Evolutionary conservation across 1,284 basidiomycete genomes (phyloP), one percentile per base, ranked within the genome.

Genomic region (Inonotus obliquus): DNA sequence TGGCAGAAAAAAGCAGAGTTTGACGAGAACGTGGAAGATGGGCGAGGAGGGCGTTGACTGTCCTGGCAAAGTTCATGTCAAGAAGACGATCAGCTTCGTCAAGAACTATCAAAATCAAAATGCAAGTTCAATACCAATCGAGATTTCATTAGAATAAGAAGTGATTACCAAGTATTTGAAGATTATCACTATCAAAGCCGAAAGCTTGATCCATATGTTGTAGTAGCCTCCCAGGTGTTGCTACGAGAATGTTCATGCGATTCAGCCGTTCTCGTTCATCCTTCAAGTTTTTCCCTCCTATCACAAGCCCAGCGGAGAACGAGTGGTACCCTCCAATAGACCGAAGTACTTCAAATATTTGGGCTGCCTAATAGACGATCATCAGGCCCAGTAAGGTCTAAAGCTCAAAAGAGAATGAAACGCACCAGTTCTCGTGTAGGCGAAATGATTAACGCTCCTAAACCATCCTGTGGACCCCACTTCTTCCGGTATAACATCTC

Each of bases 171-270:
- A 99, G 84, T 21, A 97, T 73, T 72, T 98, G 95, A 27, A 99
- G 75, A 69, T 94, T 93, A 66, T 92, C 89, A 39, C 87, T 87
- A 64, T 96, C 94, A 68, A 99, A 98, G 1, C 95, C 95, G 54
- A 95, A 85, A 0, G 97, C 98, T 75, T 98, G 95, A 72, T 99
- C 97, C 87, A 99, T 92, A 74, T 99, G 97, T 71, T 99, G 97
- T 58, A 99, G 77, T 32, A 99, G 77, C 59, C 97, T 84, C 17
- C 96, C 97, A 0, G 96, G 96, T 1, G 97, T 98, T 1, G 96
- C 96, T 21, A 99, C 92, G 27, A 99, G 83, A 63, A 99, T 97
- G 71, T 99, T 99, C 95, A 99, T 98, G 54, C 92, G 82, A 13
- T 87, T 83, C 48, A 99, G 73, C 13, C 97, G 80, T 25, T 95